Conservation (phyloP, 2,329 filamentous ascomycete species). For the Didymosphaeria variabile region DNA sequence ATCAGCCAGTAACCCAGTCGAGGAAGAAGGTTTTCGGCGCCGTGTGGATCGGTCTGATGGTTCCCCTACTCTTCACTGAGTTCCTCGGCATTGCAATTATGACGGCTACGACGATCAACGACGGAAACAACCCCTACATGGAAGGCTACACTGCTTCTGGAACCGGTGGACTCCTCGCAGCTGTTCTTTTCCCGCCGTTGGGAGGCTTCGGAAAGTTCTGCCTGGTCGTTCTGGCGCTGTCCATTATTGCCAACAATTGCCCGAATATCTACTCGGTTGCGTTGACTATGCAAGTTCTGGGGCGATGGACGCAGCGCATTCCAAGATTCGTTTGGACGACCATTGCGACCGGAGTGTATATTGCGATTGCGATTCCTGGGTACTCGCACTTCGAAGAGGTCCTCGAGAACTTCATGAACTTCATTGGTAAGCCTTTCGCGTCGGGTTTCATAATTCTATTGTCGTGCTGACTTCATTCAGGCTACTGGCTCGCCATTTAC, state of each 20-base stretch:
- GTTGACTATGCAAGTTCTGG: constrained; percentile 72
- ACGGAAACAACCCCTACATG: constrained; percentile 63
- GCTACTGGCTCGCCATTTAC: constrained; percentile 81
- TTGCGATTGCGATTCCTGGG: constrained; percentile 75
- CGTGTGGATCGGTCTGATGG: constrained; percentile 73
- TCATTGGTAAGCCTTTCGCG: constrained; percentile 32
- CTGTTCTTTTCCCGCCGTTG: constrained; percentile 69
- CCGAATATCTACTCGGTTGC: constrained; percentile 74
- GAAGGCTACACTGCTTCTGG: constrained; percentile 64
- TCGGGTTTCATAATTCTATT: background rate
- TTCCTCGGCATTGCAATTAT: constrained; percentile 76
- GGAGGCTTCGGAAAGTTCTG: constrained; percentile 78
- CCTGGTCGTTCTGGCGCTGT: constrained; percentile 70
- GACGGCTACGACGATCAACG: constrained; percentile 67
- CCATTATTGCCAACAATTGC: constrained; percentile 75
- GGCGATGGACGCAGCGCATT: constrained; percentile 65
- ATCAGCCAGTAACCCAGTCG: constrained; percentile 71
- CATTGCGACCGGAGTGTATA: constrained; percentile 69
- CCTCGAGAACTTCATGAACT: constrained; percentile 74
- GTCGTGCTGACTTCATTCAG: constrained; percentile 43
- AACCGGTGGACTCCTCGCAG: constrained; percentile 73
- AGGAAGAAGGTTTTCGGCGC: constrained; percentile 72
- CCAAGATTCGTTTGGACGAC: constrained; percentile 75
- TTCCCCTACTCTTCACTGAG: constrained; percentile 77
- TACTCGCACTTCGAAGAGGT: constrained; percentile 71